Conservation (phyloP, 2,329 filamentous ascomycete species). For the Xylariaceae sp. region DNA sequence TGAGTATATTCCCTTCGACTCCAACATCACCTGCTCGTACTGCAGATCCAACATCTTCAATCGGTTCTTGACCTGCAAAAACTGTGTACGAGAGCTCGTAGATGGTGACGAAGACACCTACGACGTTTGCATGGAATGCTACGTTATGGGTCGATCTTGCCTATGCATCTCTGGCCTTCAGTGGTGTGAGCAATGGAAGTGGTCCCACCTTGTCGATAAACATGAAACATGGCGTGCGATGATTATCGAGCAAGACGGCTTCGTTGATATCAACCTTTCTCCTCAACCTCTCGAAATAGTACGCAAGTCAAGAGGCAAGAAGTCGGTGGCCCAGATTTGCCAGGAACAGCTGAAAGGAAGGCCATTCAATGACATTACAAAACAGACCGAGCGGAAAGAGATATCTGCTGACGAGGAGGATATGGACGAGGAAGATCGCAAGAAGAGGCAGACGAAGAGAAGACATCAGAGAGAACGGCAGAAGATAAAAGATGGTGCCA, state of each 20-base stretch:
- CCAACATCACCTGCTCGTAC: conserved; percentile 91
- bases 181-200: conserved; percentile 92
- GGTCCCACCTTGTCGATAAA: conserved; percentile 68
- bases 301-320: conserved; percentile 61
- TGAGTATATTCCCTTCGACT: conserved; percentile 77
- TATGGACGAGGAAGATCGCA: conserved; percentile 54
- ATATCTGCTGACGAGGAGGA: conserved; percentile 46
- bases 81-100: conserved; percentile 64
- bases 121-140: conserved; percentile 97
- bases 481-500: conserved; percentile 47
- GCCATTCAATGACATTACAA: conserved; percentile 77
- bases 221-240: conserved; percentile 80
- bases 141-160: conserved; percentile 93
- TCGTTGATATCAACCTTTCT: conserved; percentile 58
- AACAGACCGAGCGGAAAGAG: conserved; percentile 40
- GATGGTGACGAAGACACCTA: conserved; percentile 77
- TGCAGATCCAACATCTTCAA: conserved; percentile 97
- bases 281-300: conserved; percentile 68
- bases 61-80: conserved; percentile 85
- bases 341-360: conserved; percentile 77
- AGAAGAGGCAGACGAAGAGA: conserved; percentile 61
- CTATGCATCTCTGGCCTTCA: conserved; percentile 76
- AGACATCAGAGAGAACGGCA: conserved; percentile 32
- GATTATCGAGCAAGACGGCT: conserved; percentile 68
- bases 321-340: conserved; percentile 85